Evolutionary conservation across 257 asterid genomes (phyloP).

Genomic region (Jasminum sambac): DNA sequence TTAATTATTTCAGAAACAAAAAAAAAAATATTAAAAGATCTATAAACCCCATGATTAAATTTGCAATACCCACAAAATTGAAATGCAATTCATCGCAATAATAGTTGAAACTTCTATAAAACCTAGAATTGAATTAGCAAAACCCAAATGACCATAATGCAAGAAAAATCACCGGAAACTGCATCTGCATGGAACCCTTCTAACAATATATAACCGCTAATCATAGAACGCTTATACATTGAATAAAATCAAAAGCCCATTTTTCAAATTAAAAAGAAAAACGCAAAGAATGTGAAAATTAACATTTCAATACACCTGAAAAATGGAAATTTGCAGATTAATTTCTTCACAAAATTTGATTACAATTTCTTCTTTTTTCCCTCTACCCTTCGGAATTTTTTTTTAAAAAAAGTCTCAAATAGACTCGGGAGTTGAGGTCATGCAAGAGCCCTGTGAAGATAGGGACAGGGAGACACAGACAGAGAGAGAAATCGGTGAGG

Average conservation of each 20-base stretch:
- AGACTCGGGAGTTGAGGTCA: constrained; percentile 6
- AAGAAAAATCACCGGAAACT: not conserved
- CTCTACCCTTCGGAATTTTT: constrained; percentile 2
- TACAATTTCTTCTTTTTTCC: not conserved
- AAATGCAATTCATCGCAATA: not conserved
- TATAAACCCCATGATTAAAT: not conserved
- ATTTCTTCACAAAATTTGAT: constrained; percentile 2
- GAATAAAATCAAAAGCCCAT: not conserved
- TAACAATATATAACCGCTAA: not conserved
- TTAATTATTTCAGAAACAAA: not conserved
- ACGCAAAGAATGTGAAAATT: not conserved
- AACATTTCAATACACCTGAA: constrained; percentile 26
- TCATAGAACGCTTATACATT: not conserved
- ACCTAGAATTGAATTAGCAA: not conserved
- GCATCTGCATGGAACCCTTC: not conserved
- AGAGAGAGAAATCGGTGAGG: not conserved
- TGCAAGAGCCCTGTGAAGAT: constrained; percentile 18
- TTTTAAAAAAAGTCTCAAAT: not conserved
- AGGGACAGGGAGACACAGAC: not conserved
- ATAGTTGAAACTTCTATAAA: not conserved
- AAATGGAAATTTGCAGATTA: constrained; percentile 8
- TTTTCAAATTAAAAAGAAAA: not conserved
- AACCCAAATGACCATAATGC: not conserved
- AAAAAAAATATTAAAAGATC: not conserved
- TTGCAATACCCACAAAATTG: not conserved